Evolutionary conservation across 2,329 filamentous ascomycete genomes (phyloP).

Genomic region (Cryphonectria radicalis): DNA sequence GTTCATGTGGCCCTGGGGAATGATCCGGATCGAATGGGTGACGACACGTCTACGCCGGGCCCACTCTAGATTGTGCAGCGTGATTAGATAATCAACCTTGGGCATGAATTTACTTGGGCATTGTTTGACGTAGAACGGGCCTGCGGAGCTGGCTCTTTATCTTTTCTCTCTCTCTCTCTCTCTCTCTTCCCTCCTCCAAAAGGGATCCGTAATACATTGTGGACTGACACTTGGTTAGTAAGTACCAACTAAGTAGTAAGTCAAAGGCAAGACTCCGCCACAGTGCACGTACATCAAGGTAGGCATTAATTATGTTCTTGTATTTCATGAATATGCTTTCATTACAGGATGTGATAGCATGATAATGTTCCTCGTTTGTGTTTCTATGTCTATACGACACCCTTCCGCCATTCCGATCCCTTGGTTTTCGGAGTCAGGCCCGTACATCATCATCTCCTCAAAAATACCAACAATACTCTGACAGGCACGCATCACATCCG

Average conservation of each 20-base stretch:
- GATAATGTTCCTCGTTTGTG: background rate
- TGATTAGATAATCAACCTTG: background rate
- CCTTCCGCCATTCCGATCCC: background rate
- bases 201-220: background rate
- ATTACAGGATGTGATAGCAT: background rate
- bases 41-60: background rate
- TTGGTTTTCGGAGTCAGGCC: background rate
- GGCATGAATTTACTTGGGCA: background rate
- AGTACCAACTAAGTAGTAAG: too few relatives aligned
- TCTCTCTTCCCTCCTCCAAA: background rate
- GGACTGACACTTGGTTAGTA: background rate
- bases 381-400: background rate
- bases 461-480: slow-evolving; percentile 40
- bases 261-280: background rate
- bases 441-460: background rate
- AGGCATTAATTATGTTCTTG: background rate
- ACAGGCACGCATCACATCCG: slow-evolving; percentile 43
- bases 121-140: background rate
- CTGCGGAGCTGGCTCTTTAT: background rate
- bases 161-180: background rate
- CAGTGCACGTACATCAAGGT: background rate
- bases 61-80: background rate
- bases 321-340: background rate
- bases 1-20: background rate
- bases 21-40: background rate